Evolutionary conservation across 805 yeast species (phyloP), one percentile per base, ranked within the genome.

Genomic region (Wickerhamiella musiphila): DNA sequence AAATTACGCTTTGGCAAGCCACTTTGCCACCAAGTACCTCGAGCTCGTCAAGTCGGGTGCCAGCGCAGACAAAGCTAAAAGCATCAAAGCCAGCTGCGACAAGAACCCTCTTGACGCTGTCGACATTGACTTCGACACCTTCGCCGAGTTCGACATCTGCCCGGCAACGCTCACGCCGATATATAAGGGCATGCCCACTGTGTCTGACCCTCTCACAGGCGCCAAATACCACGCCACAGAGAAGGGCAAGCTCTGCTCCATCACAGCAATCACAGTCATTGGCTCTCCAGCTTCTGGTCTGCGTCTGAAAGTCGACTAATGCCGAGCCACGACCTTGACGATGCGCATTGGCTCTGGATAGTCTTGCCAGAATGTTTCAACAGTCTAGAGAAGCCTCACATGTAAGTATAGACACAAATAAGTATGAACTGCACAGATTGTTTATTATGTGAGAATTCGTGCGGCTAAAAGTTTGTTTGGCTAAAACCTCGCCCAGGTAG

Each of bases 251-350:
- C 48, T 81, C 23, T 86, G 93, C 57, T 59, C 58, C 31, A 72
- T 90, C 39, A 78, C 95, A 2, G 54, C 64, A 31, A 61, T 92
- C 39, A 76, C 94, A 4, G 60, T 65, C 33, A 71, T 90, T 41
- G 99, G 98, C 13, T 82, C 86, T 11, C 79, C 90, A 13, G 90
- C 93, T 8, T 76, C 94, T 9, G 96, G 96, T 15, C 65, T 86
- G 48, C 72, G 92, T 41, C 38, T 60, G 11, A 9, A 38, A 20
- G 44, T n/a, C n/a, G n/a, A n/a, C n/a, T n/a, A n/a, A n/a, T n/a
- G 35, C 4, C 38, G n/a, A n/a, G n/a, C n/a, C n/a, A n/a, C n/a
- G n/a, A n/a, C n/a, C n/a, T n/a, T n/a, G n/a, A n/a, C n/a, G n/a
- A n/a, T n/a, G n/a, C n/a, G n/a, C n/a, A n/a, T n/a, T n/a, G n/a